These are phyloP conservation scores for Metschnikowia borealis DNA, from an alignment of 805 yeast species.

Conservation along the genomic window DNA sequence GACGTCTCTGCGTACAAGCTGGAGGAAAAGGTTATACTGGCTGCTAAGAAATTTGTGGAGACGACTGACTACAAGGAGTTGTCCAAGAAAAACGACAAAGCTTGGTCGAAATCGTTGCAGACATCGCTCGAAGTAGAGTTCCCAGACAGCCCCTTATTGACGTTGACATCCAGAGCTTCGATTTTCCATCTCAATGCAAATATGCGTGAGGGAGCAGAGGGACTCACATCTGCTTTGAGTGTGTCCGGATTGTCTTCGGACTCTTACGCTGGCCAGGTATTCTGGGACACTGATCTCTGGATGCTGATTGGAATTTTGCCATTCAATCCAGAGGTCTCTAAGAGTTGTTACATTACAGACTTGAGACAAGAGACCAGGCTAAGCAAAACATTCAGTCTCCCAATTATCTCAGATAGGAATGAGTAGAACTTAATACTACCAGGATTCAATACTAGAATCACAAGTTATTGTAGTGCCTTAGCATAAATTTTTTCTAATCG, in stretches of 20 bases:
- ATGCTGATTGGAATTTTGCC: conserved; percentile 70
- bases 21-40: conserved; percentile 21
- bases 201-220: conserved; percentile 51
- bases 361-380: conserved; percentile 61
- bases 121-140: conserved; percentile 49
- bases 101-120: conserved; percentile 51
- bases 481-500: too few species aligned
- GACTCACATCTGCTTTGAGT: conserved; percentile 58
- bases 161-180: conserved; percentile 66
- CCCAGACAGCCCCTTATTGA: conserved; percentile 54
- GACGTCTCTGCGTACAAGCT: conserved; percentile 19
- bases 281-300: conserved; percentile 90
- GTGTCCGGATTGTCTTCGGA: conserved; percentile 77
- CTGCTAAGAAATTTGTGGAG: conserved; percentile 40
- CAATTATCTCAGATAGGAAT: too few species aligned
- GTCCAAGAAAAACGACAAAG: conserved; percentile 39
- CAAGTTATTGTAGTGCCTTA: too few species aligned
- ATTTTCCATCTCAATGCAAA: conserved; percentile 69
- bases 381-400: conserved; percentile 44
- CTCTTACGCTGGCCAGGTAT: conserved; percentile 82
- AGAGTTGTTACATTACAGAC: conserved; percentile 58
- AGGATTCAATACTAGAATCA: too few species aligned
- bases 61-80: conserved; percentile 21
- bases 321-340: conserved; percentile 61
- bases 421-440: too few species aligned